Base-by-base conservation (phyloP, 768 basidiomycete genomes). In the Wakefieldia striispora region DNA sequence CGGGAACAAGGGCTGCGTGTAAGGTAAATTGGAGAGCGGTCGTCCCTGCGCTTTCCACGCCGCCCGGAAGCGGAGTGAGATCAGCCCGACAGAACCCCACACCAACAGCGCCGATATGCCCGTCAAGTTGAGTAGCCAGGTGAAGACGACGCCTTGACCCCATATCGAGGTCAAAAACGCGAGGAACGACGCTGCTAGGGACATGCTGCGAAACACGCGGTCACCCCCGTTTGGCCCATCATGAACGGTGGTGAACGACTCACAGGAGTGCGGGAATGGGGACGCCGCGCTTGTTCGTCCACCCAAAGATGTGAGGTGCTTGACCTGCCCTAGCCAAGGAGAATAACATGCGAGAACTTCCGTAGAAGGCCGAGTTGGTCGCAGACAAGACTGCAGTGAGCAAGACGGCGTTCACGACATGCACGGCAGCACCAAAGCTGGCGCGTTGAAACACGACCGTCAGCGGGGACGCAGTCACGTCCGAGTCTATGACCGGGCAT, bases 91-190 rank as follows among this genome's bases (percentile, higher is more conserved):
- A 24, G 78, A 75, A 21, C 75, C 77, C 84, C 86, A 88, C 36
- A 83, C 82, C 50, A 87, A 75, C 42, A 88, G 69, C 2, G 82
- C 80, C 1, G 80, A 83, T 39, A 87, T 80, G 36, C 85, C 83
- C 8, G 80, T 81, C 44, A 86, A 68, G 55, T 83, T 81, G 43
- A 84, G 68, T 10, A 86, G 70, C 84, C 79, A 80, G 2, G 73
- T 75, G 54, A 82, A 81, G 36, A 77, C 77, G 47, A 78, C 60
- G 12, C 77, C 77, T 40, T 74, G 70, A 14, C 80, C 76, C 80
- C 80, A 82, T 51, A 83, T 77, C 6, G 79, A 79, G 6, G 82
- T 78, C 36, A 80, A 59, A 66, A 80, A 82, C 0, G 81, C 77
- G 37, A 83, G 62, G 49, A 65, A 76, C 0, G 77, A 70, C 49